Conservation (phyloP, 768 basidiomycete genomes). For the Hygrophorus russula region DNA sequence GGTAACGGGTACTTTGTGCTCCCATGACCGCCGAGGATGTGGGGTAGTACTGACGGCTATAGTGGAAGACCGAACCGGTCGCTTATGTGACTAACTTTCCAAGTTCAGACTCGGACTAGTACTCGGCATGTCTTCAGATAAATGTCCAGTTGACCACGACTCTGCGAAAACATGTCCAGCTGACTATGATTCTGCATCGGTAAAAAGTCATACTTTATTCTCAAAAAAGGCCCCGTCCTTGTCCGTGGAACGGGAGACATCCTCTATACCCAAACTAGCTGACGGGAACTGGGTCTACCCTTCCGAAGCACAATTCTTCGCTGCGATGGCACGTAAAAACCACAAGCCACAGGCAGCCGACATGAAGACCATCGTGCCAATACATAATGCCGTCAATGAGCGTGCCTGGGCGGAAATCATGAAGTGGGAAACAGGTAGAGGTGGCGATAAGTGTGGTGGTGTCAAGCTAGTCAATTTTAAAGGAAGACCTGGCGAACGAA, state of each 20-base stretch:
- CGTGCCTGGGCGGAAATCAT: slow-evolving; percentile 77
- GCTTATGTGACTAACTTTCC: too few species aligned
- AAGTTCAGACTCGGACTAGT: too few species aligned
- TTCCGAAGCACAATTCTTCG: slow-evolving; percentile 95
- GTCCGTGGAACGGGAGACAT: slow-evolving; percentile 45
- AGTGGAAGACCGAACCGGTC: too few species aligned
- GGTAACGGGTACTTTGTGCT: neutral
- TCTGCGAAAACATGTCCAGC: slow-evolving; percentile 45
- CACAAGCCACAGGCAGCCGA: slow-evolving; percentile 80
- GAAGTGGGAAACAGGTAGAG: slow-evolving; percentile 73
- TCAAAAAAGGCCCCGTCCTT: neutral
- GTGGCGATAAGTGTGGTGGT: slow-evolving; percentile 75
- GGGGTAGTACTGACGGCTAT: too few species aligned
- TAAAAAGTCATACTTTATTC: slow-evolving; percentile 3
- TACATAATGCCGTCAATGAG: slow-evolving; percentile 99
- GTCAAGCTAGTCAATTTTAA: slow-evolving; percentile 82
- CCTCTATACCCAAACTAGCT: slow-evolving; percentile 72
- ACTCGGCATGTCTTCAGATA: slow-evolving; percentile 2
- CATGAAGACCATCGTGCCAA: slow-evolving; percentile 94
- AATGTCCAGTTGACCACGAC: slow-evolving; percentile 41
- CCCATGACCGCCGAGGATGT: too few species aligned
- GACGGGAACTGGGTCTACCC: slow-evolving; percentile 93
- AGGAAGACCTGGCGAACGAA: slow-evolving; percentile 73
- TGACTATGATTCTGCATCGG: slow-evolving; percentile 33
- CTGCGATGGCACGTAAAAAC: slow-evolving; percentile 94